Evolutionary conservation across 768 basidiomycete genomes (phyloP).

Genomic region (Pulveroboletus ravenelii): DNA sequence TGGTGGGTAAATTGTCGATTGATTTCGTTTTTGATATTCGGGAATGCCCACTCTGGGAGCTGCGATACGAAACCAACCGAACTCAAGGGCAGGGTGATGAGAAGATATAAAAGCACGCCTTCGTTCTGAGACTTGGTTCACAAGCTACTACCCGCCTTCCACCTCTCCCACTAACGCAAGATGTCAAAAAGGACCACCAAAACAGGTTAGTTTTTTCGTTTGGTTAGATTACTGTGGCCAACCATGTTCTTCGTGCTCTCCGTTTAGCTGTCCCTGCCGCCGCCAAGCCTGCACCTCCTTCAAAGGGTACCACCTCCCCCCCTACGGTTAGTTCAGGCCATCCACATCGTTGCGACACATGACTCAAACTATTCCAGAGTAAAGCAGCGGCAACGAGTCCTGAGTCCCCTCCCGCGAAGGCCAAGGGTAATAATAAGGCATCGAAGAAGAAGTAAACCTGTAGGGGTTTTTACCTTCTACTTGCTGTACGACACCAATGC

Average conservation of each 20-base stretch:
- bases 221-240: conserved; percentile 3
- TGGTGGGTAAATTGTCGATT: conserved; percentile 3
- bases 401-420: conserved; percentile 28
- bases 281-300: conserved; percentile 17
- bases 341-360: neutral
- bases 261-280: conserved; percentile 11
- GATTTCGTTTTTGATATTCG: conserved; percentile 2
- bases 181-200: conserved; percentile 26
- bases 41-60: conserved; percentile 2
- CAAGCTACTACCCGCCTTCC: neutral
- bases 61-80: conserved; percentile 17
- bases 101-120: conserved; percentile 17
- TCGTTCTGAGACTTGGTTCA: neutral
- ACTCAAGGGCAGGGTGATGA: conserved; percentile 27
- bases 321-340: conserved; percentile 10
- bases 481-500: conserved; percentile 4
- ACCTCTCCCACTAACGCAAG: conserved; percentile 5
- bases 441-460: conserved; percentile 29
- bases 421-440: conserved; percentile 22
- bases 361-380: conserved; percentile 12
- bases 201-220: conserved; percentile 20
- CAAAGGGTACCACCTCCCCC: conserved; percentile 18
- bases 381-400: conserved; percentile 16
- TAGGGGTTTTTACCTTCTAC: neutral
- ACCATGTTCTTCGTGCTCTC: conserved; percentile 7